phyloP scores from a whole-genome alignment of 495 filamentous ascomycete species.

The Neurospora sublineolata region DNA sequence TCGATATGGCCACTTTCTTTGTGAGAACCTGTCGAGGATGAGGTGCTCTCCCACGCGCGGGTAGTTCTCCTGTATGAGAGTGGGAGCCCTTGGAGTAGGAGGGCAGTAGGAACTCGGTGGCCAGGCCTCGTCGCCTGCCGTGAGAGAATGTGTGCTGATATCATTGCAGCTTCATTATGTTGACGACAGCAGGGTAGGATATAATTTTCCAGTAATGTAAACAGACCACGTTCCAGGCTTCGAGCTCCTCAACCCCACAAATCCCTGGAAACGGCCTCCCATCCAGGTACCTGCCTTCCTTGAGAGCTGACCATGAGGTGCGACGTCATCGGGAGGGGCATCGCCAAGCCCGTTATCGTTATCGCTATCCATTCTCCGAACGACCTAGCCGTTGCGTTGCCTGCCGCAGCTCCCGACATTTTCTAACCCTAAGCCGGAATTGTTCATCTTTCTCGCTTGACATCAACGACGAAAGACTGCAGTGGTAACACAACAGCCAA shows the following conservation, averaged over 20 bases:
- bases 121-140: constrained; percentile 7
- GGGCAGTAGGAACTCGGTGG: background rate
- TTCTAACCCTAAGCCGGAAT: background rate
- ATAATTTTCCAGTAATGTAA: background rate
- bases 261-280: background rate
- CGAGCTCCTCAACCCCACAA: background rate
- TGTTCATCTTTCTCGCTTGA: background rate
- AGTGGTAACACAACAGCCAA: background rate
- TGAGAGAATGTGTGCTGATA: constrained; percentile 8
- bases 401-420: background rate
- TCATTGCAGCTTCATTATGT: constrained; percentile 12
- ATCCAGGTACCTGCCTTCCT: background rate
- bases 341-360: background rate
- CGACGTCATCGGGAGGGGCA: background rate
- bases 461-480: background rate
- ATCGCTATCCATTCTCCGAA: background rate
- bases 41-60: background rate
- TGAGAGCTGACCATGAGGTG: background rate
- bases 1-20: background rate
- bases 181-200: background rate
- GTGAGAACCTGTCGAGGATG: background rate
- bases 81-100: background rate
- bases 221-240: background rate
- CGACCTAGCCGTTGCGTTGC: background rate
- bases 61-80: background rate